phyloP scores from a whole-genome alignment of 1,284 basidiomycete genomes.

The Grifola frondosa region DNA sequence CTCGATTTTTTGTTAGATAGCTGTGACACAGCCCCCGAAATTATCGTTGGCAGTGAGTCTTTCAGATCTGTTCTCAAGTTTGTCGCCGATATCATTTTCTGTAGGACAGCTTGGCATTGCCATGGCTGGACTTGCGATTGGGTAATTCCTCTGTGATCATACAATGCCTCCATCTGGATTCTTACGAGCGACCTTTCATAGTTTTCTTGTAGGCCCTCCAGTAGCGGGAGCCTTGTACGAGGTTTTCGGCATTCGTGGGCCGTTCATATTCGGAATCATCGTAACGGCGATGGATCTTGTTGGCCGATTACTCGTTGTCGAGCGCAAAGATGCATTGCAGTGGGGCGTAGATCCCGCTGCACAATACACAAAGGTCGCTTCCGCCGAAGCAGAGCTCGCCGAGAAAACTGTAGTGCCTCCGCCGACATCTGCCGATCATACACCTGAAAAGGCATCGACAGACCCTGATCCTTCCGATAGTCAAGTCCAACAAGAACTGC shows the following conservation, averaged over 20 bases:
- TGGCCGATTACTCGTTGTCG: conserved; percentile 61
- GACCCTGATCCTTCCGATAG: no score
- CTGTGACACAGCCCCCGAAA: conserved; percentile 67
- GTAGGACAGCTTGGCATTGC: conserved; percentile 72
- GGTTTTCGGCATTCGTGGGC: conserved; percentile 69
- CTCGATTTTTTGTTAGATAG: conserved; percentile 34
- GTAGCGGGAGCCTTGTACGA: conserved; percentile 68
- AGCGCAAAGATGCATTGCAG: conserved; percentile 54
- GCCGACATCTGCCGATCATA: not conserved
- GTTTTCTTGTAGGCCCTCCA: conserved; percentile 62
- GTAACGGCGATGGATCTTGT: conserved; percentile 62
- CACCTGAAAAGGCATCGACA: not conserved
- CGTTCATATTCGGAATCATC: conserved; percentile 71
- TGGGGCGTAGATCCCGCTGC: conserved; percentile 52
- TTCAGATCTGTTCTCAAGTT: not conserved
- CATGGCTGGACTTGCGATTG: conserved; percentile 67
- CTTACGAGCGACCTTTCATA: no score
- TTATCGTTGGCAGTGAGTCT: conserved; percentile 58
- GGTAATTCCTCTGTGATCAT: conserved; percentile 37
- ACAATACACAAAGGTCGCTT: conserved; percentile 3
- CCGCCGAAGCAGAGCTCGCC: not conserved
- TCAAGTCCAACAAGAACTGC: no score
- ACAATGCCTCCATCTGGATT: not conserved
- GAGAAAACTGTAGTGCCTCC: no score
- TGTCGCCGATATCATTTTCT: no score